Conservation (phyloP, 768 basidiomycete species). For the Russula lepida region DNA sequence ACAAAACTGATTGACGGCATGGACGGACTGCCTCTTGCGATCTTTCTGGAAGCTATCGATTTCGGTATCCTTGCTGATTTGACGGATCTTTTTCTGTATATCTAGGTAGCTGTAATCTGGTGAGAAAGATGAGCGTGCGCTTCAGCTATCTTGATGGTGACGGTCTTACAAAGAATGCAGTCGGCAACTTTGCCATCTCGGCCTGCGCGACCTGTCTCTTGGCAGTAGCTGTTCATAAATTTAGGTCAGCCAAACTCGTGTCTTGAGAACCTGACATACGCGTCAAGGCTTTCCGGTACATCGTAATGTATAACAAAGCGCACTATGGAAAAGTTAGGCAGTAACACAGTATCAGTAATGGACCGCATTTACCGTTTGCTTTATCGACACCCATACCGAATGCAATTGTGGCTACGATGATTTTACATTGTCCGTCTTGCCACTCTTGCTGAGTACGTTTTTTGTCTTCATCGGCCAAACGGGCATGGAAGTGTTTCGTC, state of each 20-base stretch:
- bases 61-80: slow-evolving; percentile 47
- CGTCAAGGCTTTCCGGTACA: slow-evolving; percentile 76
- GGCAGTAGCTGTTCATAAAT: slow-evolving; percentile 55
- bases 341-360: not conserved
- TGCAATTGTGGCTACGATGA: slow-evolving; percentile 93
- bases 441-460: slow-evolving; percentile 57
- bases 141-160: not conserved
- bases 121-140: not conserved
- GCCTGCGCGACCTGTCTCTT: slow-evolving; percentile 96
- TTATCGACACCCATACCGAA: slow-evolving; percentile 99
- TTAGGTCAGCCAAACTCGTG: slow-evolving; percentile 9
- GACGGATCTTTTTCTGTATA: slow-evolving; percentile 41
- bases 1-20: slow-evolving; percentile 73
- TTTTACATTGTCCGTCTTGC: slow-evolving; percentile 59
- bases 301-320: slow-evolving; percentile 88
- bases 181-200: slow-evolving; percentile 79
- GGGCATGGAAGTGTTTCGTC: slow-evolving; percentile 83
- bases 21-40: slow-evolving; percentile 55
- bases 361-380: slow-evolving; percentile 45
- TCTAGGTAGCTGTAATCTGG: slow-evolving; percentile 64
- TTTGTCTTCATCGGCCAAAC: slow-evolving; percentile 56
- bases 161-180: slow-evolving; percentile 72
- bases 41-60: slow-evolving; percentile 47
- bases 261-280: slow-evolving; percentile 36
- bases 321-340: slow-evolving; percentile 37